phyloP scores from a whole-genome alignment of 1,139 yeast genomes.

The Blastobotrys serpentis region DNA sequence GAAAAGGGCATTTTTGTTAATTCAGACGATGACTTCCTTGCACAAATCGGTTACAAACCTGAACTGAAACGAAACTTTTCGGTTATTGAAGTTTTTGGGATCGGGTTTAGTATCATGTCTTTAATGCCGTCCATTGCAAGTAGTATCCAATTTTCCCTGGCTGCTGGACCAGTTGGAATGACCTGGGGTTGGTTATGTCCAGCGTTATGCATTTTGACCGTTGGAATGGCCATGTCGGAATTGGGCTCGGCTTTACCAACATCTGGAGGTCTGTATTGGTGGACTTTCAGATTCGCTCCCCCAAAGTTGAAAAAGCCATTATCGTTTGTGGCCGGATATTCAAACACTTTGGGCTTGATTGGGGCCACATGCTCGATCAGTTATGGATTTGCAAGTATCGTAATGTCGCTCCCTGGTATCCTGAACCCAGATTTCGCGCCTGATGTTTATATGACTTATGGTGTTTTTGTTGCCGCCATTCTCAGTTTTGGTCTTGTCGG shows the following conservation, averaged over 20 bases:
- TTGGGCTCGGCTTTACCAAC: constrained; percentile 64
- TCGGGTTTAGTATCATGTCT: constrained; percentile 69
- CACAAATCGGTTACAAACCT: constrained; percentile 63
- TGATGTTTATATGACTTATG: constrained; percentile 51
- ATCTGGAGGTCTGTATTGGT: constrained; percentile 61
- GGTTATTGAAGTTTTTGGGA: constrained; percentile 55
- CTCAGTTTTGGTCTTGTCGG: constrained; percentile 48
- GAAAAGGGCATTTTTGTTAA: constrained; percentile 10
- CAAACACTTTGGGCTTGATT: constrained; percentile 57
- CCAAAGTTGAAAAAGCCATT: constrained; percentile 43
- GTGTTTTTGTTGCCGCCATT: constrained; percentile 55
- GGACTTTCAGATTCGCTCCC: constrained; percentile 57
- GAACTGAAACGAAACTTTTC: constrained; percentile 68
- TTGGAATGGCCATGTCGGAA: constrained; percentile 51
- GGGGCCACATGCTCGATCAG: constrained; percentile 58
- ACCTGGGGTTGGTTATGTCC: constrained; percentile 62
- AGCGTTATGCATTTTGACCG: constrained; percentile 22
- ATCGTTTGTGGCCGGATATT: constrained; percentile 58
- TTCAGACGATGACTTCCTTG: constrained; percentile 35
- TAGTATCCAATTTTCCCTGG: constrained; percentile 40
- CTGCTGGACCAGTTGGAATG: constrained; percentile 61
- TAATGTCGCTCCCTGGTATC: constrained; percentile 52
- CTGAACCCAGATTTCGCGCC: constrained; percentile 50
- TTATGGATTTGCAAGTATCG: constrained; percentile 57
- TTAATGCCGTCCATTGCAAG: constrained; percentile 62